These are phyloP conservation scores for Irpex lacteus DNA, from an alignment of 1,284 basidiomycete species.

Conservation along the genomic window DNA sequence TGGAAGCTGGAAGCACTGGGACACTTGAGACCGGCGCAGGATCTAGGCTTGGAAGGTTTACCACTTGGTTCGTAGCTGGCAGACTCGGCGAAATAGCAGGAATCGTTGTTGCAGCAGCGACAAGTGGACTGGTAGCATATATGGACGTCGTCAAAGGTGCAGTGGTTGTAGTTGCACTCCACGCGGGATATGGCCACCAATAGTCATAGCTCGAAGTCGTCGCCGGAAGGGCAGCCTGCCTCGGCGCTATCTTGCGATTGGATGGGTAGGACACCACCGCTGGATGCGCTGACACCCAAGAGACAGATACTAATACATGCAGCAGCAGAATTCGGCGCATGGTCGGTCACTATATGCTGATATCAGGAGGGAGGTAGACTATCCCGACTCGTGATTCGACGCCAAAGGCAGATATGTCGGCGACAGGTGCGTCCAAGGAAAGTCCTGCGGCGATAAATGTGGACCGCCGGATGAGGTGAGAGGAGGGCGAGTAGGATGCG, in stretches of 20 bases:
- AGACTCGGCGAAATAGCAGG: neutral
- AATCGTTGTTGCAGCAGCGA: neutral
- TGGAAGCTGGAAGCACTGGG: neutral
- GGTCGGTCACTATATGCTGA: conserved; percentile 4
- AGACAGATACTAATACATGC: neutral
- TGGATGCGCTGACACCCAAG: neutral
- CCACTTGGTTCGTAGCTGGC: neutral
- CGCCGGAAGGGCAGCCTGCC: neutral
- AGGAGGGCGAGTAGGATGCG: conserved; percentile 65
- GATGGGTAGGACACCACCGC: neutral
- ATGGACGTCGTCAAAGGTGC: neutral
- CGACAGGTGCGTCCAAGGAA: conserved; percentile 53
- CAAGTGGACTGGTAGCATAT: neutral
- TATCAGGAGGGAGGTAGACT: conserved; percentile 36
- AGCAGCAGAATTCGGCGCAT: neutral
- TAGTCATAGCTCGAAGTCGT: conserved; percentile 21
- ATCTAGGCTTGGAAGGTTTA: neutral
- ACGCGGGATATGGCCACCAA: conserved; percentile 31
- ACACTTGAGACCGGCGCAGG: neutral
- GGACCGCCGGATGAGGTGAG: conserved; percentile 65
- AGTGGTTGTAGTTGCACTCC: conserved; percentile 8
- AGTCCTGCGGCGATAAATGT: conserved; percentile 74
- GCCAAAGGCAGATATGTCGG: conserved; percentile 64
- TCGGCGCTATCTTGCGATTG: neutral
- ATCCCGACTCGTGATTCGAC: conserved; percentile 57